Evolutionary conservation across 495 filamentous ascomycete genomes (phyloP).

Genomic region (Articulospora tetracladia): DNA sequence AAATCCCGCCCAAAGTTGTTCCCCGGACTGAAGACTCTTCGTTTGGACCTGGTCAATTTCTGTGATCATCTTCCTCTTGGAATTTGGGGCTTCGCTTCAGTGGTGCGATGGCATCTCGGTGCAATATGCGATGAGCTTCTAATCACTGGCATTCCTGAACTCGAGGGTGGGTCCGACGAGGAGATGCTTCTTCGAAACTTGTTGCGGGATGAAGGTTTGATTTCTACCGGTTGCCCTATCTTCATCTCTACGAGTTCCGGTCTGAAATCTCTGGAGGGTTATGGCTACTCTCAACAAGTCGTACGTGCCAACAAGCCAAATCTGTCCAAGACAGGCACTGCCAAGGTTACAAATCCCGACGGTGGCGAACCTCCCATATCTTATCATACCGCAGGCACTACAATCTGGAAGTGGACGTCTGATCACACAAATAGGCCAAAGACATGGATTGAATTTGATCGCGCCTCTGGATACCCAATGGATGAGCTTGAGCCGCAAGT

Average conservation of each 20-base stretch:
- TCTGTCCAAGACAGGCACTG: conserved; percentile 21
- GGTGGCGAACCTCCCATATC: conserved; percentile 37
- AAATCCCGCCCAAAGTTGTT: conserved; percentile 34
- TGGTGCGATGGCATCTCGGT: conserved; percentile 38
- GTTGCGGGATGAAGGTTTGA: conserved; percentile 41
- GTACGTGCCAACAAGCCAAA: conserved; percentile 11
- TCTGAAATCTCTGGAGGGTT: conserved; percentile 27
- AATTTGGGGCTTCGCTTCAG: conserved; percentile 30
- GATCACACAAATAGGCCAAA: conserved; percentile 30
- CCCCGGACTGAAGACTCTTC: conserved; percentile 34
- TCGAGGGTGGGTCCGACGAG: conserved; percentile 29
- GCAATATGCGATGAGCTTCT: conserved; percentile 40
- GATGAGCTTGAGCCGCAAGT: conserved; percentile 4
- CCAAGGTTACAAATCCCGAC: conserved; percentile 29
- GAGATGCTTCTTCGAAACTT: conserved; percentile 33
- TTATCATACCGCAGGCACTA: conserved; percentile 30
- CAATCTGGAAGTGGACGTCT: conserved; percentile 42
- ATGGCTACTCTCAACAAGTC: conserved; percentile 13
- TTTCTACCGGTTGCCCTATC: conserved; percentile 31
- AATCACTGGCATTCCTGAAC: conserved; percentile 35
- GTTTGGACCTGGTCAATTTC: conserved; percentile 47
- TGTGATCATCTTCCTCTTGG: conserved; percentile 29
- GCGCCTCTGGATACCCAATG: conserved; percentile 28
- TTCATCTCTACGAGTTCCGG: conserved; percentile 26
- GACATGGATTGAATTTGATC: conserved; percentile 39